Percentiles rank a stretch among this genome's conserved stretches.
Conservation (phyloP, 2,329 filamentous ascomycete species). For the Stemphylium beticola region DNA sequence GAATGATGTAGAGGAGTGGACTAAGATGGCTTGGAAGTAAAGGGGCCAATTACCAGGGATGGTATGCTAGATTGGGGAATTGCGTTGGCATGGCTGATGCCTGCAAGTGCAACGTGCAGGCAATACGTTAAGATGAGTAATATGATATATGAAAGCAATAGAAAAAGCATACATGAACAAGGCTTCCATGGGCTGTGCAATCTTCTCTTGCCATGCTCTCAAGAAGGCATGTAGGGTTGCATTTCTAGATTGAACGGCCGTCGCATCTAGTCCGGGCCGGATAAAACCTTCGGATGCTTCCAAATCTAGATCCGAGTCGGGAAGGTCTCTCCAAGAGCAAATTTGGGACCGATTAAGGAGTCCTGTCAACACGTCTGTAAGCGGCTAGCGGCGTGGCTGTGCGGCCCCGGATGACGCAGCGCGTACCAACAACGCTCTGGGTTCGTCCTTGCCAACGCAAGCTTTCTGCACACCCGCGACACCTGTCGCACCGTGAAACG, state of each 20-base stretch:
- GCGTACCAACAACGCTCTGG: slow-evolving; percentile 5
- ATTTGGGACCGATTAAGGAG: slow-evolving; percentile 9
- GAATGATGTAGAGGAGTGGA: slow-evolving; percentile 55
- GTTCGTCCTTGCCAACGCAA: slow-evolving; percentile 5
- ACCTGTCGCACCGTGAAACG: slow-evolving; percentile 19
- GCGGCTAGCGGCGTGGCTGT: slow-evolving; percentile 17
- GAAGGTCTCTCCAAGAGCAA: background rate
- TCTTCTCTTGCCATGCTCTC: background rate
- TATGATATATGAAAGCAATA: background rate
- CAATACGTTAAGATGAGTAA: background rate
- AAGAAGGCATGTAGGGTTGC: background rate
- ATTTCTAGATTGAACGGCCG: background rate
- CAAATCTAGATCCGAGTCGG: background rate
- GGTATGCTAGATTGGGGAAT: background rate
- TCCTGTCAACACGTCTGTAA: slow-evolving; percentile 4
- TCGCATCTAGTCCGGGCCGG: background rate
- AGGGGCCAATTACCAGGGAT: background rate
- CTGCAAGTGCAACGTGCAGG: background rate
- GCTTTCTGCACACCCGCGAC: slow-evolving; percentile 4
- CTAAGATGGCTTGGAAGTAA: slow-evolving; percentile 43
- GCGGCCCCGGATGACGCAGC: slow-evolving; percentile 14
- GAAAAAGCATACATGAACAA: background rate
- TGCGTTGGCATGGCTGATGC: background rate
- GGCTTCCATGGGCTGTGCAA: background rate
- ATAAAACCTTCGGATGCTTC: background rate